Evolutionary conservation across 1,284 basidiomycete genomes (phyloP).

Genomic region (Irpex lacteus): DNA sequence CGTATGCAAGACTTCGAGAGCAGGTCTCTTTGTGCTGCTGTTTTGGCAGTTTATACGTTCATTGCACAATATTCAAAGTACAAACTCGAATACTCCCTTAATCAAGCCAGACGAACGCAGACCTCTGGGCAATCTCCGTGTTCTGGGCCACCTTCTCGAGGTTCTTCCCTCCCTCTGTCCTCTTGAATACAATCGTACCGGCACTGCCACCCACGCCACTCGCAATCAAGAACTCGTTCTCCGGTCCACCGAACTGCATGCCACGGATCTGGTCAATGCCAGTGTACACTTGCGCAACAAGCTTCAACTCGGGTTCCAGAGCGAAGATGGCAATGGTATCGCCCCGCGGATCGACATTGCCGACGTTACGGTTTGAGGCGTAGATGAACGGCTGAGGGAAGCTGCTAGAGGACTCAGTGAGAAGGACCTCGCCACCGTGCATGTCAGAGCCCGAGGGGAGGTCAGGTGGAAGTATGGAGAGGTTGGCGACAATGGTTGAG

Average conservation of each 20-base stretch:
- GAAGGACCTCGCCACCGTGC: slow-evolving; percentile 48
- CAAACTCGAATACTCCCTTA: neutral
- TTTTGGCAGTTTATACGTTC: too few relatives aligned
- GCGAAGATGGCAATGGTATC: slow-evolving; percentile 37
- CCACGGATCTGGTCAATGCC: slow-evolving; percentile 63
- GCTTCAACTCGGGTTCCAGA: slow-evolving; percentile 24
- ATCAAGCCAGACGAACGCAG: slow-evolving; percentile 45
- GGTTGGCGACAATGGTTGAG: slow-evolving; percentile 45
- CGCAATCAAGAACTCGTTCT: slow-evolving; percentile 54
- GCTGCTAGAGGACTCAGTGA: slow-evolving; percentile 25
- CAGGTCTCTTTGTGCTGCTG: neutral
- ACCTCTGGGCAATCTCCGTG: slow-evolving; percentile 46
- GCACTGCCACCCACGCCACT: slow-evolving; percentile 49
- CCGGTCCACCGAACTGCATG: slow-evolving; percentile 56
- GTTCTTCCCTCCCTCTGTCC: slow-evolving; percentile 51
- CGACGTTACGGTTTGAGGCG: slow-evolving; percentile 40
- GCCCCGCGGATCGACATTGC: slow-evolving; percentile 30
- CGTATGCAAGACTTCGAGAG: neutral
- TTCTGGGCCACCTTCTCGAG: slow-evolving; percentile 52
- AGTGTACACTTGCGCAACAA: slow-evolving; percentile 56
- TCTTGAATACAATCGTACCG: slow-evolving; percentile 53
- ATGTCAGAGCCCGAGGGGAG: slow-evolving; percentile 46
- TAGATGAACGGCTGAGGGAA: slow-evolving; percentile 36
- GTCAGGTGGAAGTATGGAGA: slow-evolving; percentile 54
- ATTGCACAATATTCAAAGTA: neutral